These are phyloP conservation scores for Triticum monococcum DNA, from an alignment of 176 grass and related monocot genomes.

Conservation along the genomic window DNA sequence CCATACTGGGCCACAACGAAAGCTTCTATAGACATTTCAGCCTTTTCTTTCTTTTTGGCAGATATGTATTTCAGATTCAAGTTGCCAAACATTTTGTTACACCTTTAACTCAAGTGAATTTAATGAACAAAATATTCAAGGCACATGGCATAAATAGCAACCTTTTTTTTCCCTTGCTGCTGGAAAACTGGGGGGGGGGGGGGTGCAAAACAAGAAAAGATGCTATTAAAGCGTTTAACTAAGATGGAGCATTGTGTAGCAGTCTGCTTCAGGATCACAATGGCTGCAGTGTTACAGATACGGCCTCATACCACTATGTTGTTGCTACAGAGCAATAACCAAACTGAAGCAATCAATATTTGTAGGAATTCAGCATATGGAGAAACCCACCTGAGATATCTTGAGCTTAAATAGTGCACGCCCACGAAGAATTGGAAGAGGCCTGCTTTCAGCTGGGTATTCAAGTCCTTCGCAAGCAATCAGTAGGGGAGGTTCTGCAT, in stretches of 20 bases:
- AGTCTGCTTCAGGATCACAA: not conserved
- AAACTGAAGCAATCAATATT: conserved; percentile 5
- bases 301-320: not conserved
- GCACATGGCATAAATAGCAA: not conserved
- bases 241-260: not conserved
- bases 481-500: conserved; percentile 82
- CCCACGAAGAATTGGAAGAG: conserved; percentile 70
- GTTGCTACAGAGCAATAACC: not conserved
- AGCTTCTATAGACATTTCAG: conserved; percentile 12
- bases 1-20: not conserved
- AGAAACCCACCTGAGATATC: conserved; percentile 76
- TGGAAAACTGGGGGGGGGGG: not conserved
- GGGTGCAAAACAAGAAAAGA: not conserved
- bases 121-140: not conserved
- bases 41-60: conserved; percentile 14
- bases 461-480: conserved; percentile 84
- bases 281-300: not conserved
- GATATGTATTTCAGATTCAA: conserved; percentile 11
- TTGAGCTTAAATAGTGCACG: conserved; percentile 87
- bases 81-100: conserved; percentile 11
- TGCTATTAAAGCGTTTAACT: not conserved
- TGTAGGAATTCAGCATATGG: conserved; percentile 4
- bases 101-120: conserved; percentile 1
- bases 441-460: conserved; percentile 69
- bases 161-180: not conserved